These are phyloP conservation scores for Penicillium concentricum DNA, from an alignment of 2,329 filamentous ascomycete genomes.

Conservation along the genomic window DNA sequence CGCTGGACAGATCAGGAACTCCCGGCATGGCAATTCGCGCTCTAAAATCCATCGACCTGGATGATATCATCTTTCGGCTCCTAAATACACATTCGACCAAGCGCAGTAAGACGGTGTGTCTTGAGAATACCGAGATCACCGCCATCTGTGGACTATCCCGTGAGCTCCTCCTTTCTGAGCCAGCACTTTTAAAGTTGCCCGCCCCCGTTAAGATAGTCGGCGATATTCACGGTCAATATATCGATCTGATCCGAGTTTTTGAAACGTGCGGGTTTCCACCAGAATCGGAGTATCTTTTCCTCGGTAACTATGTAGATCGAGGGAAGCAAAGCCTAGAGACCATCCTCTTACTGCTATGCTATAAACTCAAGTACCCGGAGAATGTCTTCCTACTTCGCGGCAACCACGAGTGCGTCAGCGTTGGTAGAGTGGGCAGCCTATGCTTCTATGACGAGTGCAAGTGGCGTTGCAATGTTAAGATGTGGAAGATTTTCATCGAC, in stretches of 20 bases:
- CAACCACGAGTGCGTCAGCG: slow-evolving; percentile 95
- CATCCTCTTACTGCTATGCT: slow-evolving; percentile 86
- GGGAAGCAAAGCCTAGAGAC: slow-evolving; percentile 96
- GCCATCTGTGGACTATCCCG: slow-evolving; percentile 87
- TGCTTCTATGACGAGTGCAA: slow-evolving; percentile 99
- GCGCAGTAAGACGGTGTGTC: slow-evolving; percentile 92
- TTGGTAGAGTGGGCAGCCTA: slow-evolving; percentile 93
- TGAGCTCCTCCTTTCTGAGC: slow-evolving; percentile 87
- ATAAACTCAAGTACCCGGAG: slow-evolving; percentile 95
- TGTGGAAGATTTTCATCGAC: slow-evolving; percentile 97
- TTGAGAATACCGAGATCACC: slow-evolving; percentile 96
- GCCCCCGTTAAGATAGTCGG: slow-evolving; percentile 97
- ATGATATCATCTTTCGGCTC: slow-evolving; percentile 94
- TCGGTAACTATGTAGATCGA: slow-evolving; percentile 94
- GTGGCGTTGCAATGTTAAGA: slow-evolving; percentile 89
- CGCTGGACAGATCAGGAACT: slow-evolving; percentile 46
- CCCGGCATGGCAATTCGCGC: slow-evolving; percentile 78
- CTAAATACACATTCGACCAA: slow-evolving; percentile 95
- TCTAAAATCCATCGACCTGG: slow-evolving; percentile 87
- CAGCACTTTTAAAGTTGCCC: slow-evolving; percentile 84
- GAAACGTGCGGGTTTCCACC: slow-evolving; percentile 98
- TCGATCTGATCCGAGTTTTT: slow-evolving; percentile 92
- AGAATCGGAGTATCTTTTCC: slow-evolving; percentile 84
- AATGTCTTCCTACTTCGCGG: slow-evolving; percentile 95
- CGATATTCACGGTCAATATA: slow-evolving; percentile 95